These are phyloP conservation scores for Aspergillus flavus DNA, from an alignment of 2,329 filamentous ascomycete genomes.

Conservation along the genomic window DNA sequence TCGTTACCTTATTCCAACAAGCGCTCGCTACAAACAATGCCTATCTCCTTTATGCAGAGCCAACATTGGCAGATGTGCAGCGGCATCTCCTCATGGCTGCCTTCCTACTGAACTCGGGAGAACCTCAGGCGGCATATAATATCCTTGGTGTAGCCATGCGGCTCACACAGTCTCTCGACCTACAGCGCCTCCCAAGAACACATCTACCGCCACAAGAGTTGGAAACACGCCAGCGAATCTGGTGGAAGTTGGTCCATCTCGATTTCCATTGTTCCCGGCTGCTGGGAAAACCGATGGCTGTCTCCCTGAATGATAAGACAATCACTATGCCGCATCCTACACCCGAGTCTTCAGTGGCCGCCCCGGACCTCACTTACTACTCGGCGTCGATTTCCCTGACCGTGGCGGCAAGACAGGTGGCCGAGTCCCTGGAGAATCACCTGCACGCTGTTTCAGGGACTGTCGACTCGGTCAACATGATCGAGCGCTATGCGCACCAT, in stretches of 20 bases:
- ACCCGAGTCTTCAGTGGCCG: not conserved
- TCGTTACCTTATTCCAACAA: not conserved
- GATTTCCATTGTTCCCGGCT: not conserved
- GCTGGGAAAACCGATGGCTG: not conserved
- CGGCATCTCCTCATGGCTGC: conserved; percentile 24
- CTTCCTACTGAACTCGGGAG: conserved; percentile 23
- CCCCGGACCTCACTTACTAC: not conserved
- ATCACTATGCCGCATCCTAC: not conserved
- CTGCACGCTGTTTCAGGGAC: not conserved
- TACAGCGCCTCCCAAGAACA: not conserved
- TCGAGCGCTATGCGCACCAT: not conserved
- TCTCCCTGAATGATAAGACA: not conserved
- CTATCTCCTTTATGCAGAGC: conserved; percentile 17
- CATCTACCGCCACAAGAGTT: not conserved
- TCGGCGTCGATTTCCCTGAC: not conserved
- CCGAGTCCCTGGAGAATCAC: not conserved
- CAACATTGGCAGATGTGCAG: conserved; percentile 19
- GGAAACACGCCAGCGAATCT: not conserved
- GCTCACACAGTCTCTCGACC: not conserved
- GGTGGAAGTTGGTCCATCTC: not conserved
- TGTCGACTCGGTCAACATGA: not conserved
- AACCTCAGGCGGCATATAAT: conserved; percentile 26
- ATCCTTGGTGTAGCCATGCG: conserved; percentile 25
- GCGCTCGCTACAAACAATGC: not conserved
- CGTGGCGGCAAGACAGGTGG: not conserved